Evolutionary conservation across 2,329 filamentous ascomycete genomes (phyloP).

Genomic region (Colletotrichum karsti): DNA sequence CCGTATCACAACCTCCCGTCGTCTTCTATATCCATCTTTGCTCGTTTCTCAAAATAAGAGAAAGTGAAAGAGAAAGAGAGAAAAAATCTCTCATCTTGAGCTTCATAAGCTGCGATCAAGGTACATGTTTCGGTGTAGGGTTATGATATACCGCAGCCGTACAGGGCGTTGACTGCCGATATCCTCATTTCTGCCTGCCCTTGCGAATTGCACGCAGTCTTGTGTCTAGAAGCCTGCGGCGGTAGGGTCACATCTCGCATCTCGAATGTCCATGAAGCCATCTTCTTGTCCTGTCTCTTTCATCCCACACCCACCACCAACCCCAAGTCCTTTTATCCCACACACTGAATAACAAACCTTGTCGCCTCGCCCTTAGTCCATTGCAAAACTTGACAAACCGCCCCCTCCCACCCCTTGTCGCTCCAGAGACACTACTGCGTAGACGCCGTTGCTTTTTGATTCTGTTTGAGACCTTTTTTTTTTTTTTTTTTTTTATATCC

Average conservation of each 20-base stretch:
- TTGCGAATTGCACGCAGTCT: neutral
- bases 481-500: neutral
- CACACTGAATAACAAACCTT: neutral
- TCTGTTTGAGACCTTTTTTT: too few species aligned
- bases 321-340: neutral
- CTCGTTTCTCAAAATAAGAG: too few species aligned
- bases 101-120: too few species aligned
- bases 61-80: too few species aligned
- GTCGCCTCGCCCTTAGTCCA: neutral
- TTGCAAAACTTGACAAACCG: slow-evolving; percentile 10
- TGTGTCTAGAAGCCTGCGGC: too few species aligned
- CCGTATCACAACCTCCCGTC: neutral
- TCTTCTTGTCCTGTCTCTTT: neutral
- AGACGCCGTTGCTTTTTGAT: too few species aligned
- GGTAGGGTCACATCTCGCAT: neutral
- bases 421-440: neutral
- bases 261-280: neutral
- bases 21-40: too few species aligned
- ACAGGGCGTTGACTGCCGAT: neutral
- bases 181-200: slow-evolving; percentile 7
- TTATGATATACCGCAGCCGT: neutral
- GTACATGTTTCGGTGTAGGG: too few species aligned
- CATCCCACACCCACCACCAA: neutral
- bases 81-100: too few species aligned
- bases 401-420: neutral